Conservation (phyloP, 129 eudicot genomes). For the Solidago caesia region DNA sequence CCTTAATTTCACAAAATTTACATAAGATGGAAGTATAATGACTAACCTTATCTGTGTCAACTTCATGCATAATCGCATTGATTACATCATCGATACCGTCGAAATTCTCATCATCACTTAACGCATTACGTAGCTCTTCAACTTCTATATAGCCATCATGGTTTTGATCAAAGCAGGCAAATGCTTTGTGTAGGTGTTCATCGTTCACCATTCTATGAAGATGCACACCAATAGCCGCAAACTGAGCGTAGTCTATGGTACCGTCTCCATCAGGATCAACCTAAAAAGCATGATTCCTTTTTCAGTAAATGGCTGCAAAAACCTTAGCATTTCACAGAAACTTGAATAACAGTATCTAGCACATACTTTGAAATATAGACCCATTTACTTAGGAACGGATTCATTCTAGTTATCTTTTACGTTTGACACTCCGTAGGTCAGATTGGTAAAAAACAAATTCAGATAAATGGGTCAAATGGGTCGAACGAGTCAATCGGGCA, state of each 20-base stretch:
- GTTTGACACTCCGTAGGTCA: background rate
- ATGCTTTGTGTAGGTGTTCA: constrained; percentile 80
- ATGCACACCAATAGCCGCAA: constrained; percentile 72
- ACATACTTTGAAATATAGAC: background rate
- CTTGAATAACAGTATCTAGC: background rate
- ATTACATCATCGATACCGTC: constrained; percentile 57
- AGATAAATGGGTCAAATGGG: background rate
- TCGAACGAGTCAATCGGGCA: background rate
- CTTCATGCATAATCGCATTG: constrained; percentile 69
- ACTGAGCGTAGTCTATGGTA: constrained; percentile 59
- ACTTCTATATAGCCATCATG: constrained; percentile 67
- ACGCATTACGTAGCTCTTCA: constrained; percentile 62
- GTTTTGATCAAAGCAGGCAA: constrained; percentile 65
- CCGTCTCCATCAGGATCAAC: constrained; percentile 80
- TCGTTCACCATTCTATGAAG: constrained; percentile 73
- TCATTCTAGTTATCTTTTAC: background rate
- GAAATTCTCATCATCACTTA: constrained; percentile 61
- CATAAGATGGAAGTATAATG: background rate
- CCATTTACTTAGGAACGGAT: background rate
- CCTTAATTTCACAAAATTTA: background rate
- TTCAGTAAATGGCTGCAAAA: background rate
- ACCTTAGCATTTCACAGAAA: background rate
- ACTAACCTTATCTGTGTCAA: constrained; percentile 83
- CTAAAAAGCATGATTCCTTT: constrained; percentile 36
- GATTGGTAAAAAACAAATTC: background rate